phyloP scores from a whole-genome alignment of 345 rosid species.

The Euclidium syriacum region DNA sequence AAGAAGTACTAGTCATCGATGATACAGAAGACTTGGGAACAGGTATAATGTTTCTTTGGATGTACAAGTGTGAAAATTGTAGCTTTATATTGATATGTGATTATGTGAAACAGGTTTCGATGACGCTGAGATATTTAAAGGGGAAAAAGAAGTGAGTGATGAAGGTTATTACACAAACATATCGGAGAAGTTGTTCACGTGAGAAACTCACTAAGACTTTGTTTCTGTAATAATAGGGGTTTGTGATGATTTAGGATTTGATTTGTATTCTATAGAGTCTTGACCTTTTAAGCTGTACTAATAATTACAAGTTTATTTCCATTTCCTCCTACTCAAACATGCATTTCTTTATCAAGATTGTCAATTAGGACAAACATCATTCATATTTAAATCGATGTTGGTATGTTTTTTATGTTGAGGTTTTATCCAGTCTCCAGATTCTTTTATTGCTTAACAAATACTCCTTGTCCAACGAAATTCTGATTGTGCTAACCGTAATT shows the following conservation, averaged over 20 bases:
- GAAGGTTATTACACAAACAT: constrained; percentile 32
- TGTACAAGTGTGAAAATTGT: not conserved
- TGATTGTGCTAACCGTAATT: not conserved
- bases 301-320: not conserved
- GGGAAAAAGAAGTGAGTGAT: constrained; percentile 38
- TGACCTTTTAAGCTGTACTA: not conserved
- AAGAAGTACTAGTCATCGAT: constrained; percentile 39
- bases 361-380: not conserved
- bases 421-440: not conserved
- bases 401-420: not conserved
- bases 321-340: not conserved
- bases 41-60: constrained; percentile 37
- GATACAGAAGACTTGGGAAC: constrained; percentile 56
- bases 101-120: constrained; percentile 56
- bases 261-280: constrained; percentile 4
- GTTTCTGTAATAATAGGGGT: constrained; percentile 15
- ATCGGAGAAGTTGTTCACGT: constrained; percentile 23
- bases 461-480: not conserved
- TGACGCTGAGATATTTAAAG: constrained; percentile 66
- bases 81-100: not conserved
- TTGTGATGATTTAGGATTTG: constrained; percentile 7
- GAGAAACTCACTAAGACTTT: constrained; percentile 11
- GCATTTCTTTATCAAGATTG: constrained; percentile 2
- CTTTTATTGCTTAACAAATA: not conserved
- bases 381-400: not conserved